Evolutionary conservation across 768 basidiomycete species (phyloP).

Genomic region (Cyathus striatus): DNA sequence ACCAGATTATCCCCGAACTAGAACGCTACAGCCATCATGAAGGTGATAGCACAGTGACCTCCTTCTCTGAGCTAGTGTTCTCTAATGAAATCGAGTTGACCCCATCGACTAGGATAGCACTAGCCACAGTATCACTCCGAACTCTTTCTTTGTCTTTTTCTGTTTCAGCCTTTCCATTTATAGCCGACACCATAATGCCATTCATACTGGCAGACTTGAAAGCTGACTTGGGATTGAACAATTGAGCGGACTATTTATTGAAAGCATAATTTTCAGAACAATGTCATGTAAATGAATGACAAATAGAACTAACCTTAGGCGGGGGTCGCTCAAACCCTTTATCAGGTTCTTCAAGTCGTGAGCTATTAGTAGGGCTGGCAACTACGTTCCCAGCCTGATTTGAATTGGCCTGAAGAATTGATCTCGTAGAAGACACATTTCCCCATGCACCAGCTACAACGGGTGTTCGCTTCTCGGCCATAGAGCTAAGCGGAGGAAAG

Average conservation of each 20-base stretch:
- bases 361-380: slow-evolving; percentile 13
- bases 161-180: slow-evolving; percentile 4
- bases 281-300: not conserved
- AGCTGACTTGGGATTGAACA: slow-evolving; percentile 29
- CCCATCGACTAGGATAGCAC: slow-evolving; percentile 30
- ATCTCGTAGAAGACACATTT: slow-evolving; percentile 45
- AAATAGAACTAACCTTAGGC: slow-evolving; percentile 29
- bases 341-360: slow-evolving; percentile 41
- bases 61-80: slow-evolving; percentile 11
- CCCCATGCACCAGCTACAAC: slow-evolving; percentile 68
- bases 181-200: slow-evolving; percentile 13
- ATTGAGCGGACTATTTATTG: slow-evolving; percentile 28
- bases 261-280: not conserved
- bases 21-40: not conserved
- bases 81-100: slow-evolving; percentile 30
- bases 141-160: slow-evolving; percentile 27
- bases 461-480: slow-evolving; percentile 48
- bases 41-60: not conserved
- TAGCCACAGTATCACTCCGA: slow-evolving; percentile 26
- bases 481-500: slow-evolving; percentile 64
- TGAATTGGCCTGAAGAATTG: slow-evolving; percentile 34
- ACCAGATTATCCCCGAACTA: not conserved
- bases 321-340: slow-evolving; percentile 40
- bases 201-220: slow-evolving; percentile 16
- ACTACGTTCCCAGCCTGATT: slow-evolving; percentile 21